Evolutionary conservation across 2,329 filamentous ascomycete species (phyloP).

Genomic region (Microthyrium microscopicum): DNA sequence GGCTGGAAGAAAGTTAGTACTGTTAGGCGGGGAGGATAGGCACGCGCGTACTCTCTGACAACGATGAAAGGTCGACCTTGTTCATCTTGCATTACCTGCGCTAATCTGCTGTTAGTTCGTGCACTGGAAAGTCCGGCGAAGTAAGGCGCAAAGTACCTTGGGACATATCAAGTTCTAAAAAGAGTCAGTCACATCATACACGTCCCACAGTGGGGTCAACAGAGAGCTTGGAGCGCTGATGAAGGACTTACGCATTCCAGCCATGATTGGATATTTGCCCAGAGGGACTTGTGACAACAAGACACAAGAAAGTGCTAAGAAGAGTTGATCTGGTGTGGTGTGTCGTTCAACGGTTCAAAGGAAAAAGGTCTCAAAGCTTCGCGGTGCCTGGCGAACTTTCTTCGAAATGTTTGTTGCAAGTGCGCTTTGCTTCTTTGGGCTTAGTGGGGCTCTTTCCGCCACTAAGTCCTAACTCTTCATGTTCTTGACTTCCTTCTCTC

Average conservation of each 20-base stretch:
- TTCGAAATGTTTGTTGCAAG: neutral
- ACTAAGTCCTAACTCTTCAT: neutral
- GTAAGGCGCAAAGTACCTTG: slow-evolving; percentile 43
- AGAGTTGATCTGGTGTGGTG: neutral
- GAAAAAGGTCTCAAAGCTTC: no score
- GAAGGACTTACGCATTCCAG: slow-evolving; percentile 26
- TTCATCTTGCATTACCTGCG: slow-evolving; percentile 85
- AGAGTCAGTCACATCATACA: slow-evolving; percentile 14
- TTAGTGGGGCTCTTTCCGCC: no score
- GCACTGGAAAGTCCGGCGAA: slow-evolving; percentile 6
- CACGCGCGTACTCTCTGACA: slow-evolving; percentile 68
- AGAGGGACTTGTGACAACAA: neutral
- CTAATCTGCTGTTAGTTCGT: slow-evolving; percentile 22
- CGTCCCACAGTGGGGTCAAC: neutral
- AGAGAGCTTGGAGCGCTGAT: neutral
- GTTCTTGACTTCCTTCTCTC: neutral
- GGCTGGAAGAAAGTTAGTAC: slow-evolving; percentile 37
- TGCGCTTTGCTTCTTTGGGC: neutral
- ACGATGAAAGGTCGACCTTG: slow-evolving; percentile 94
- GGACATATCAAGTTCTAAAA: slow-evolving; percentile 61
- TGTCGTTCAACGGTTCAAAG: neutral
- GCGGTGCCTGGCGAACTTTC: neutral
- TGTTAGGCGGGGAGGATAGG: slow-evolving; percentile 4
- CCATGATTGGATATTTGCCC: neutral
- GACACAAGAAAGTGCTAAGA: neutral